Evolutionary conservation across 2,329 filamentous ascomycete genomes (phyloP), one percentile per base, ranked within the genome.

Genomic region (Claviceps citrina): DNA sequence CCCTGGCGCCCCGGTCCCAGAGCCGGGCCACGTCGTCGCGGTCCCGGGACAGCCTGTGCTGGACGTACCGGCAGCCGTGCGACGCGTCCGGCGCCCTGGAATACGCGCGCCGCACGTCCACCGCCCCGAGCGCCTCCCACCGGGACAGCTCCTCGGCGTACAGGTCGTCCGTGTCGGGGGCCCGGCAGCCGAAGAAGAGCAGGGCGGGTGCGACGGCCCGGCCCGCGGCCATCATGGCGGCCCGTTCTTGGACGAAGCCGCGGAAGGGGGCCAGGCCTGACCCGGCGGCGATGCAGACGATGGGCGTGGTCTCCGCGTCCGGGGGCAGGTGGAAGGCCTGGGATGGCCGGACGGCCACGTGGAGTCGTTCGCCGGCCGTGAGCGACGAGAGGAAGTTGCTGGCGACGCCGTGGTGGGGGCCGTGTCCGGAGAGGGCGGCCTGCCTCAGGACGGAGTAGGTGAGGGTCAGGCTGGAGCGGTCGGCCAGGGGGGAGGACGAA

Each of bases 401-500:
- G 2, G 76, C 72, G 1, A 80, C 75, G 38, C 78, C 78, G 6
- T 71, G 52, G 56, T 74, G 66, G 8, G 60, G 58, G 10, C 68
- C 66, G 39, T 64, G 63, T 38, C 63, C 64, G 2, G 67, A 64
- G 9, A 68, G 60, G 0, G 76, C 68, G 0, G 71, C 68, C 2
- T 63, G 64, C 36, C 78, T 67, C 38, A 83, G 66, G 1, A 86
- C 68, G 3, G 70, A 68, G 60, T 81, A 85, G 3, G 80, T 85
- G 20, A 87, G 66, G 0, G 78, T 77, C 38, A 71, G 70, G 42
- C 65, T 65, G 9, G 60, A 62, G 0, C 71, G 64, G 45, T 78
- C 68, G 45, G 63, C 65, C 0, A 84, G 64, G 0, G 81, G 79
- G 0, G 81, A 84, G 0, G 81, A 85, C 0, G 81, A 85, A 51